Evolutionary conservation across 78 protist species (phyloP), one percentile per base, ranked within the genome.

Genomic region (Dictyostelium citrinum): DNA sequence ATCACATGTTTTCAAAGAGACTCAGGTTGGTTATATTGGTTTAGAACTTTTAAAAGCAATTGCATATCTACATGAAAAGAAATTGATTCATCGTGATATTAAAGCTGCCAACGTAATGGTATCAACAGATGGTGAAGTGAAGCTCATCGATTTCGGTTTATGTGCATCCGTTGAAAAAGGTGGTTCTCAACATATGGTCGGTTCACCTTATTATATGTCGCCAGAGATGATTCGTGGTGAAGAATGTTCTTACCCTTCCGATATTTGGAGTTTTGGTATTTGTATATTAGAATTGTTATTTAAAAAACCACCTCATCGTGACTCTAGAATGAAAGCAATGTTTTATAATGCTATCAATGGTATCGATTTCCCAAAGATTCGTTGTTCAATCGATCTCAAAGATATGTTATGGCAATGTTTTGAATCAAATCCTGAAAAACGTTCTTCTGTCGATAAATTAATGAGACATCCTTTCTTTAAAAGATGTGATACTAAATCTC

Each of bases 241-340:
- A 4, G 68, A 90, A 7, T 84, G 81, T 64, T 81, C 91, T 29
- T 78, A 77, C 22, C 81, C 93, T 24, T 51, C 81, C 27, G 96
- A 93, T 70, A 60, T 93, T 68, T 93, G 96, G 96, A 93, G 96
- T 85, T 84, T 78, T 55, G 96, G 91, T 71, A 84, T 93, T 29
- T 93, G 93, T 58, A 77, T 93, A 29, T 70, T 80, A 5, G 96
- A 93, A 4, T 49, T 93, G 76, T 24, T 86, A 41, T 60, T 78
- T 29, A 81, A 74, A 11, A 80, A 80, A 39, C 82, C 90, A 9
- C 96, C 96, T 6, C 55, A 86, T 51, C 41, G 78, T 35, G 84
- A 84, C 10, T 85, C 93, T 1, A 24, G 91, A 27, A 46, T 93
- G 33, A 84, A 88, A 46, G 91, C 96, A 17, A 93, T 93, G 96